A percentile compares a stretch with the other conserved stretches of the same genome.
These are phyloP conservation scores for Triadica sebifera DNA, from an alignment of 345 rosid species.

Conservation along the genomic window DNA sequence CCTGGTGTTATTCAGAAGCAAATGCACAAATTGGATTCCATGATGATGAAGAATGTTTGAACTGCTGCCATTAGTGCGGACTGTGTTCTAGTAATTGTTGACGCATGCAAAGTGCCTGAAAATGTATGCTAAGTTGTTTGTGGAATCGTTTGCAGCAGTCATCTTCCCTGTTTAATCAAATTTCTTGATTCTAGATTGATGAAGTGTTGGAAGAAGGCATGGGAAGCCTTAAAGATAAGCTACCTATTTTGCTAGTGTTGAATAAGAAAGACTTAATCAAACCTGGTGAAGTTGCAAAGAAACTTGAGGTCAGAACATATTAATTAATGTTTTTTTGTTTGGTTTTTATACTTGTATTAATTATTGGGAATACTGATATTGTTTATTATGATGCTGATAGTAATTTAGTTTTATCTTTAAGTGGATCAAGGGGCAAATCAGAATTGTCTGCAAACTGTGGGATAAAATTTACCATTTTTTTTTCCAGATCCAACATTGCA, in stretches of 20 bases:
- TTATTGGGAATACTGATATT: too few relatives aligned
- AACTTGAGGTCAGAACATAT: slow-evolving; percentile 58
- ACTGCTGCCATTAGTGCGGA: slow-evolving; percentile 87
- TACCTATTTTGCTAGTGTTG: slow-evolving; percentile 76
- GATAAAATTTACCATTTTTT: neutral
- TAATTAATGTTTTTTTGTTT: neutral
- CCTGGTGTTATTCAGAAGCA: slow-evolving; percentile 95
- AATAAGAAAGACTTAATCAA: slow-evolving; percentile 92
- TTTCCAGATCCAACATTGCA: neutral
- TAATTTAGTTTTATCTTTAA: neutral
- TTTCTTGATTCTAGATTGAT: slow-evolving; percentile 56
- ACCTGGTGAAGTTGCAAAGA: slow-evolving; percentile 97
- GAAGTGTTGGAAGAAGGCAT: slow-evolving; percentile 76
- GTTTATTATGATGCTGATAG: neutral
- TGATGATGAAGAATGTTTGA: slow-evolving; percentile 98
- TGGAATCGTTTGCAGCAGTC: slow-evolving; percentile 8
- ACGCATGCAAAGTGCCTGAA: slow-evolving; percentile 72
- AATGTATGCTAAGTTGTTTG: slow-evolving; percentile 47
- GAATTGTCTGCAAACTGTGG: neutral
- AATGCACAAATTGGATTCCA: slow-evolving; percentile 92
- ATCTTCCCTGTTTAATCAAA: slow-evolving; percentile 13
- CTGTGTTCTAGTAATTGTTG: slow-evolving; percentile 78
- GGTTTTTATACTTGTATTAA: neutral
- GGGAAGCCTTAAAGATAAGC: slow-evolving; percentile 48
- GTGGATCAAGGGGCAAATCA: neutral